Evolutionary conservation across 768 basidiomycete genomes (phyloP).

Genomic region (Suillus luteus): DNA sequence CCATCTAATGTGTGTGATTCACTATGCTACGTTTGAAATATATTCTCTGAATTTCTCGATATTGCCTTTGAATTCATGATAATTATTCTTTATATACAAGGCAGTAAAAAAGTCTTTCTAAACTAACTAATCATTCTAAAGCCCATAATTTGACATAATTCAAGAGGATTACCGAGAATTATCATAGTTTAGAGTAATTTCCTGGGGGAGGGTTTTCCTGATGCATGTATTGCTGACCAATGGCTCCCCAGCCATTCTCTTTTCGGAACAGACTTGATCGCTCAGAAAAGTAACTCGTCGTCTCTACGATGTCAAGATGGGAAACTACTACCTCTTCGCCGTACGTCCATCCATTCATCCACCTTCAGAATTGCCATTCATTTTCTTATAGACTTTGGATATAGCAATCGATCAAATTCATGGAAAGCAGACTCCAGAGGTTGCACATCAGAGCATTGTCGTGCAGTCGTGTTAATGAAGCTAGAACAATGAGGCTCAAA

Average conservation of each 20-base stretch:
- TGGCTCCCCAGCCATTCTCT: too few relatives aligned
- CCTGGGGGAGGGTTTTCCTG: constrained; percentile 1
- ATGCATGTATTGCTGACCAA: too few relatives aligned
- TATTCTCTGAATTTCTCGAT: not conserved
- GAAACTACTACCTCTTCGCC: not conserved
- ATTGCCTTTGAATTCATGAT: constrained; percentile 1
- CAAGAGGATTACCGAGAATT: not conserved
- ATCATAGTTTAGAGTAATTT: constrained; percentile 2
- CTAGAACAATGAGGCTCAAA: not conserved
- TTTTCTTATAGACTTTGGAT: not conserved
- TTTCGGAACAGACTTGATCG: too few relatives aligned
- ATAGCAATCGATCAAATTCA: not conserved
- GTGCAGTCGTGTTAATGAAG: too few relatives aligned
- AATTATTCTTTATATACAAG: constrained; percentile 1
- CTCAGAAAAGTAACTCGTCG: not conserved
- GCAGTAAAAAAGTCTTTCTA: constrained; percentile 2
- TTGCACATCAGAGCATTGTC: not conserved
- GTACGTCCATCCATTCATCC: not conserved
- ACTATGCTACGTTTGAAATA: constrained; percentile 2
- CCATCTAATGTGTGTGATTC: not conserved
- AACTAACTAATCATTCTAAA: constrained; percentile 2
- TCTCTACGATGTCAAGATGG: not conserved
- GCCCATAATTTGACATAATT: constrained; percentile 2
- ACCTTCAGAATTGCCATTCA: too few relatives aligned
- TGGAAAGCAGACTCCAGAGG: not conserved